A percentile compares a stretch with the other conserved stretches of the same genome.
Evolutionary conservation across 352 stramenopile genomes (phyloP).

Genomic region (Phytophthora parvispora): DNA sequence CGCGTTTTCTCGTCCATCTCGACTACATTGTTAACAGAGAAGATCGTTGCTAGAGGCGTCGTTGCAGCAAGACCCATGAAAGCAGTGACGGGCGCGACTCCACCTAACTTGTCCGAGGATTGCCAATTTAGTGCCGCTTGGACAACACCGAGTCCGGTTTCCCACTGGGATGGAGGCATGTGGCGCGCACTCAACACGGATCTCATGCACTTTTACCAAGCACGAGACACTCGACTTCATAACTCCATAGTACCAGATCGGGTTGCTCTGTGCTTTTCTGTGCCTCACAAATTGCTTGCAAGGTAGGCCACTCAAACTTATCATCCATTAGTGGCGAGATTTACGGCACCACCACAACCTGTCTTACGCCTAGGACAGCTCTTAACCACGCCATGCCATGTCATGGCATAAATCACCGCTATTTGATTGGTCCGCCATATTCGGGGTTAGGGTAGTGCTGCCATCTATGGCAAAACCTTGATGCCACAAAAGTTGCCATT

Average conservation of each 20-base stretch:
- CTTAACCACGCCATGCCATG: too few relatives aligned
- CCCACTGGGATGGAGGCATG: neutral
- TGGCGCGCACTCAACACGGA: neutral
- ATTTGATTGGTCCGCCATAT: too few relatives aligned
- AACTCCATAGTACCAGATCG: neutral
- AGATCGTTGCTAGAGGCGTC: neutral
- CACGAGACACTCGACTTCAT: neutral
- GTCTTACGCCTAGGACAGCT: too few relatives aligned
- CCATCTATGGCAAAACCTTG: too few relatives aligned
- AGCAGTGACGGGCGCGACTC: neutral
- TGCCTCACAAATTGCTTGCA: neutral
- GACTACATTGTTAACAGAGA: neutral
- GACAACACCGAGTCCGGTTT: neutral
- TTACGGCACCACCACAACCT: neutral
- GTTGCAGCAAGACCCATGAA: neutral
- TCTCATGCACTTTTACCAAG: neutral
- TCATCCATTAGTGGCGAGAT: neutral
- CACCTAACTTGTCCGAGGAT: neutral
- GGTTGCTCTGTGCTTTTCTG: neutral
- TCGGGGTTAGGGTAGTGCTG: too few relatives aligned
- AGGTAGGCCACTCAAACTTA: constrained; percentile 2
- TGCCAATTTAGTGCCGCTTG: neutral
- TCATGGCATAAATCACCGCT: too few relatives aligned
- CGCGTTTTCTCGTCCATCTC: neutral
- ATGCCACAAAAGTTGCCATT: too few relatives aligned